A percentile compares a stretch with the other conserved stretches of the same genome.
Evolutionary conservation across 495 filamentous ascomycete genomes (phyloP).

Genomic region (Penicillium ucsense): DNA sequence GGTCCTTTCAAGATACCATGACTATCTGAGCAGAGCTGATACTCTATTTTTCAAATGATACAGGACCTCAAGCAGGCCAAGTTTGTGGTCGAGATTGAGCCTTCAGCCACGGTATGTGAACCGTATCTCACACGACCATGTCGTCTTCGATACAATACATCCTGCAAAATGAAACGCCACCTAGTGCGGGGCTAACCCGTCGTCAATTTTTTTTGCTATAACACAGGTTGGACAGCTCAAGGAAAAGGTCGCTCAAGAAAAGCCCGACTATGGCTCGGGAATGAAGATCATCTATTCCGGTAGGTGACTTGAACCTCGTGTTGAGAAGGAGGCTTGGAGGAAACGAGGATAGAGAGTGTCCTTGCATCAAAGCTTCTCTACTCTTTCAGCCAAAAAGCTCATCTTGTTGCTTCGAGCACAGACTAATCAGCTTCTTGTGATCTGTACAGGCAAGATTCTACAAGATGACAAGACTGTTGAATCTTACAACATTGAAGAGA

Average conservation of each 20-base stretch:
- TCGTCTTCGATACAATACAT: no score
- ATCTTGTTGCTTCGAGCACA: neutral
- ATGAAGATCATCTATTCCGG: conserved; percentile 98
- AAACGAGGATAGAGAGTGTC: neutral
- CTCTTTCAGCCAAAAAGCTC: neutral
- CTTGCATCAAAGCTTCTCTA: no score
- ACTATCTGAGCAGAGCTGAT: conserved; percentile 6
- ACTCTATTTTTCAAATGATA: conserved; percentile 2
- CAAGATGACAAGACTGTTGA: conserved; percentile 94
- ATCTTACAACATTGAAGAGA: conserved; percentile 96
- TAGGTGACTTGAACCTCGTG: conserved; percentile 20
- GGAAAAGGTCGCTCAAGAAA: conserved; percentile 77
- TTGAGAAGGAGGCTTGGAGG: neutral
- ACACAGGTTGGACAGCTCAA: conserved; percentile 76
- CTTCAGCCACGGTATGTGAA: conserved; percentile 68
- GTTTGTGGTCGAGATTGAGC: conserved; percentile 89
- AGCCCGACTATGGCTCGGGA: conserved; percentile 74
- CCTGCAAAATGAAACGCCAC: neutral
- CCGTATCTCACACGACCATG: neutral
- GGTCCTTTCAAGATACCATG: conserved; percentile 8
- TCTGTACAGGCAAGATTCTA: conserved; percentile 76
- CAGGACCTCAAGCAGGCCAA: conserved; percentile 98
- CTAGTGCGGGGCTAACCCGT: conserved; percentile 24
- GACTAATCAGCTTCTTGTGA: neutral
- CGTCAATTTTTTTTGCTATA: conserved; percentile 5